These are phyloP conservation scores for Penicillium verhagenii DNA, from an alignment of 495 filamentous ascomycete species.

Conservation along the genomic window DNA sequence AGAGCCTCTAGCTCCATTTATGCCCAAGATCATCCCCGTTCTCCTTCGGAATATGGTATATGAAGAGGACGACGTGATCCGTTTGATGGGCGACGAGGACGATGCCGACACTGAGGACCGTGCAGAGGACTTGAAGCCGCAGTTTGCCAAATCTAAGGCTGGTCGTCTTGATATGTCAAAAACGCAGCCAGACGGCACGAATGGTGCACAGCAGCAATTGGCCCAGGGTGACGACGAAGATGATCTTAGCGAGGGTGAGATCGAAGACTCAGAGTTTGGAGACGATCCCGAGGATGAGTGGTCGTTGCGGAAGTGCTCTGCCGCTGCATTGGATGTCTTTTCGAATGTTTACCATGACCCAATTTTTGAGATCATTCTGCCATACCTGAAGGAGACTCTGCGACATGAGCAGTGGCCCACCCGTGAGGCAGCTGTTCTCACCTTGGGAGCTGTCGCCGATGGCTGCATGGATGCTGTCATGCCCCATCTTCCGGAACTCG, in stretches of 20 bases:
- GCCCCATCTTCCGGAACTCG: slow-evolving; percentile 86
- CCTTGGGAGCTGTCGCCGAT: slow-evolving; percentile 91
- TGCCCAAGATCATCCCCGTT: slow-evolving; percentile 85
- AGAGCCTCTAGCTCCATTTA: slow-evolving; percentile 67
- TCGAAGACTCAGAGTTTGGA: slow-evolving; percentile 69
- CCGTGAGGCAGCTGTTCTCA: slow-evolving; percentile 91
- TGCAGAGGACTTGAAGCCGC: slow-evolving; percentile 87
- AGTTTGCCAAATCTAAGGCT: slow-evolving; percentile 78
- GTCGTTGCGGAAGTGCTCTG: slow-evolving; percentile 97
- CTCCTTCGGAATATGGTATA: slow-evolving; percentile 96
- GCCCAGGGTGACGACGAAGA: slow-evolving; percentile 54
- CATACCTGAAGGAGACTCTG: slow-evolving; percentile 88
- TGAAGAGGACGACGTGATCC: slow-evolving; percentile 84
- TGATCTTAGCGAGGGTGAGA: slow-evolving; percentile 85
- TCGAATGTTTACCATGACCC: slow-evolving; percentile 83
- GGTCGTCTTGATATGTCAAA: slow-evolving; percentile 48
- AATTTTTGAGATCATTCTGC: slow-evolving; percentile 88
- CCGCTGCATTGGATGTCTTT: slow-evolving; percentile 91
- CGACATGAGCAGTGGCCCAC: slow-evolving; percentile 87
- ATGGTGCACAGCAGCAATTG: slow-evolving; percentile 43
- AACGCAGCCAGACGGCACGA: slow-evolving; percentile 43
- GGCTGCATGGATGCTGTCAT: slow-evolving; percentile 89
- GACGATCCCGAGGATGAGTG: slow-evolving; percentile 89
- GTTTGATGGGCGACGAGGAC: slow-evolving; percentile 77
- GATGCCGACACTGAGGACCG: slow-evolving; percentile 92